Percentiles rank a stretch among this genome's conserved stretches.
phyloP scores from a whole-genome alignment of 345 rosid species.

The Punica granatum region DNA sequence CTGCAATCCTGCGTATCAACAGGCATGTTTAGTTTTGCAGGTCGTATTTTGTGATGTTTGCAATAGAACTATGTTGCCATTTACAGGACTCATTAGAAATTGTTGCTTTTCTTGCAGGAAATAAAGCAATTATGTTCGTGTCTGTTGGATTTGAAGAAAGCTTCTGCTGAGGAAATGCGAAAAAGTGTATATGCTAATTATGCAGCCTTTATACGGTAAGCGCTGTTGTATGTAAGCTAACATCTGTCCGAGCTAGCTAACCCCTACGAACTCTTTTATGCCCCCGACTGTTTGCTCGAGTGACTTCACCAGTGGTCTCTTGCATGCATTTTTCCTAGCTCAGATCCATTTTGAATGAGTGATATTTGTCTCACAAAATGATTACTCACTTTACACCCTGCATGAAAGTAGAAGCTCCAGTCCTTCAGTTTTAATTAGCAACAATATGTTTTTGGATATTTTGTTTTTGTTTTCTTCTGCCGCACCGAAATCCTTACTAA shows the following conservation, averaged over 20 bases:
- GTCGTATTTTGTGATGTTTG: background rate
- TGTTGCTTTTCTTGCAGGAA: conserved; percentile 43
- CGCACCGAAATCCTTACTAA: background rate
- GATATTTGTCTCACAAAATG: background rate
- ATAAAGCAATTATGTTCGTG: conserved; percentile 68
- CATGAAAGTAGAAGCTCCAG: background rate
- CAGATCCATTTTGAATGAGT: too few relatives aligned
- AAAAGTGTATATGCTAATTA: conserved; percentile 96
- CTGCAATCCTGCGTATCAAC: background rate
- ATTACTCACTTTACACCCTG: background rate
- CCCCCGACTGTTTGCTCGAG: background rate
- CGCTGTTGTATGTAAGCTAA: background rate
- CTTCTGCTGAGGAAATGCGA: conserved; percentile 98
- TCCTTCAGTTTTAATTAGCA: background rate
- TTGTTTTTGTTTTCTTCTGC: background rate
- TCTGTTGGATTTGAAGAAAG: conserved; percentile 90
- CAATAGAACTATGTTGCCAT: background rate
- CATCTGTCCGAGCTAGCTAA: background rate
- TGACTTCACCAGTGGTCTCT: background rate
- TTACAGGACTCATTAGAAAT: background rate
- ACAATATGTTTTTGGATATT: background rate
- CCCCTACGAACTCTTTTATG: background rate
- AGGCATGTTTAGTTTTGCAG: background rate
- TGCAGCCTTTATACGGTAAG: conserved; percentile 87
- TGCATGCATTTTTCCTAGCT: background rate